Conservation (phyloP, 371 early-diverging fungal genomes). For the Mortierella sp. region DNA sequence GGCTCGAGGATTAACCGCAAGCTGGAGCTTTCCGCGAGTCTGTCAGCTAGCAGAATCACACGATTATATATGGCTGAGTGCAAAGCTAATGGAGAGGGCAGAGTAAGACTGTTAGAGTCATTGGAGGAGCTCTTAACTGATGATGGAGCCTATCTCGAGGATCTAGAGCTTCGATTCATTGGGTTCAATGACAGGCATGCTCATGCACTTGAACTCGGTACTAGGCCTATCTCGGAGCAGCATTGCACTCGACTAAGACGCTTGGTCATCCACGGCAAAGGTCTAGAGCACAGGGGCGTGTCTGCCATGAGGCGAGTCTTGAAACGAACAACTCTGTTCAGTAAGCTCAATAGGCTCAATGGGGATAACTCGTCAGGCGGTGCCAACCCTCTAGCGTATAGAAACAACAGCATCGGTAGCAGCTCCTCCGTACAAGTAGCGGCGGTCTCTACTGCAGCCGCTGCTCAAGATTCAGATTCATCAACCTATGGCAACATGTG, state of each 20-base stretch:
- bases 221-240: slow-evolving; percentile 19
- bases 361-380: neutral
- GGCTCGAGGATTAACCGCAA: slow-evolving; percentile 22
- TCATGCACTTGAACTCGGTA: slow-evolving; percentile 48
- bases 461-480: slow-evolving; percentile 7
- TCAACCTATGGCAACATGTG: slow-evolving; percentile 26
- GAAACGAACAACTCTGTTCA: slow-evolving; percentile 23
- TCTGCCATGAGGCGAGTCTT: slow-evolving; percentile 33
- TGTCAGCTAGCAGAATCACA: slow-evolving; percentile 20
- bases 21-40: slow-evolving; percentile 42
- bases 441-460: neutral
- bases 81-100: slow-evolving; percentile 24
- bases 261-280: slow-evolving; percentile 51
- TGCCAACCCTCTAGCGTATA: neutral
- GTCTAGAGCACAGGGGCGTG: slow-evolving; percentile 33
- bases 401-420: neutral
- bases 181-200: slow-evolving; percentile 52
- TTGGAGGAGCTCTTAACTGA: slow-evolving; percentile 46
- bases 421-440: neutral
- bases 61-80: slow-evolving; percentile 40
- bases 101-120: slow-evolving; percentile 27
- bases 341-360: neutral
- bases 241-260: slow-evolving; percentile 31
- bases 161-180: slow-evolving; percentile 42
- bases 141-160: slow-evolving; percentile 31